phyloP scores from a whole-genome alignment of 129 eudicot genomes.

The Arctium lappa region DNA sequence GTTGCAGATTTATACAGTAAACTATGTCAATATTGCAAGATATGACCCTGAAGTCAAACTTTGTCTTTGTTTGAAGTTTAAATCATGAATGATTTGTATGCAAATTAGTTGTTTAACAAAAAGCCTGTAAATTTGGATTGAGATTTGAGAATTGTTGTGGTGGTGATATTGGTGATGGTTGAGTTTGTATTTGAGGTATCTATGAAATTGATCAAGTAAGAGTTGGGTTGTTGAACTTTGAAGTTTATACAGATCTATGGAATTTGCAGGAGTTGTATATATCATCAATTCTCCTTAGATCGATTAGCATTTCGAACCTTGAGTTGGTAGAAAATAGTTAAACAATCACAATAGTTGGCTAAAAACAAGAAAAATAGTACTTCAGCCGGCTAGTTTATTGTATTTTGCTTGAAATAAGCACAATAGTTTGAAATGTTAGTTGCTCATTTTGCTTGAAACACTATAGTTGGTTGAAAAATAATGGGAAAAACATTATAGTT shows the following conservation, averaged over 20 bases:
- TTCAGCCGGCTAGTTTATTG: too few relatives aligned
- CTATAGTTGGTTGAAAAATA: too few relatives aligned
- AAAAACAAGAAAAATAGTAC: not conserved
- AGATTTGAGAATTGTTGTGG: not conserved
- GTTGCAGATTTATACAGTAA: not conserved
- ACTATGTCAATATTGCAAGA: conserved; percentile 7
- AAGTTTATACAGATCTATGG: not conserved
- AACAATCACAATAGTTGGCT: not conserved
- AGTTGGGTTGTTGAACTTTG: not conserved
- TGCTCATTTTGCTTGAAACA: too few relatives aligned
- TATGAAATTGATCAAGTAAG: not conserved
- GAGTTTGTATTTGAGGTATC: not conserved
- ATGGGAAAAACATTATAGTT: too few relatives aligned
- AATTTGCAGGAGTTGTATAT: not conserved
- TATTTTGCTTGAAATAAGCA: too few relatives aligned
- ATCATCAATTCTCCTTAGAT: not conserved
- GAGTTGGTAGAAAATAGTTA: not conserved
- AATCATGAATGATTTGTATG: not conserved
- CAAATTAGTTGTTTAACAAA: not conserved
- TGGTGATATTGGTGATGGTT: not conserved
- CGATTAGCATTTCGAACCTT: not conserved
- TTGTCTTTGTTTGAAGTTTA: conserved; percentile 1
- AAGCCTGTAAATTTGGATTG: not conserved
- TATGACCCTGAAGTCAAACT: not conserved
- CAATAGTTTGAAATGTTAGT: too few relatives aligned